Percentiles rank a stretch among this genome's conserved stretches.
Evolutionary conservation across 2,329 filamentous ascomycete genomes (phyloP).

Genomic region (Venturia nashicola): DNA sequence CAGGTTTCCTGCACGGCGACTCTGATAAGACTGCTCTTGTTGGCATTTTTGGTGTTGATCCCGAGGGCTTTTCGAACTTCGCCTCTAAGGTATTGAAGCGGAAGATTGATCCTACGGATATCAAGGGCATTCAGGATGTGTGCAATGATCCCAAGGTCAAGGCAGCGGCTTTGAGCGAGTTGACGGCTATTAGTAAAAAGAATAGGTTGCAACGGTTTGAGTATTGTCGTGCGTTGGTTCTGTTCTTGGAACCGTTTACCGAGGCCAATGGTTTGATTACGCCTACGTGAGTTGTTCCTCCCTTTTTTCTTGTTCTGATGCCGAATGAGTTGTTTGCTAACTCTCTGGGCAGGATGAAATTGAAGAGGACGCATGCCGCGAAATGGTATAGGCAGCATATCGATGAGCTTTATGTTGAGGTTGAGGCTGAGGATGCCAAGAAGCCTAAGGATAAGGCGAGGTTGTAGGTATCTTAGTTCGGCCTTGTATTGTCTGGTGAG

Average conservation of each 20-base stretch:
- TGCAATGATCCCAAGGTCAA: constrained; percentile 58
- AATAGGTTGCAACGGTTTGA: constrained; percentile 91
- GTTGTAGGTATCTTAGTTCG: not conserved
- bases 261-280: constrained; percentile 86
- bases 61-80: constrained; percentile 69
- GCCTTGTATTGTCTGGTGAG: too few species aligned
- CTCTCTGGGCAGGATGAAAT: constrained; percentile 43
- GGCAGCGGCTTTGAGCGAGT: constrained; percentile 61
- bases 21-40: constrained; percentile 70
- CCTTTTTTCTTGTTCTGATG: not conserved
- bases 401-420: constrained; percentile 49
- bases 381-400: constrained; percentile 48
- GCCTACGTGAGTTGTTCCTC: constrained; percentile 56
- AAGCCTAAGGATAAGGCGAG: not conserved
- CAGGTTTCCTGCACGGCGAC: constrained; percentile 87
- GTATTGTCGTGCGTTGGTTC: constrained; percentile 57
- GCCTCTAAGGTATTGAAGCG: constrained; percentile 65
- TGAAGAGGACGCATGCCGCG: constrained; percentile 56
- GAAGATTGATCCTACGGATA: constrained; percentile 51
- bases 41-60: constrained; percentile 77
- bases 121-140: constrained; percentile 53
- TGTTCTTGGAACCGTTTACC: constrained; percentile 81
- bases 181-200: constrained; percentile 67
- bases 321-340: constrained; percentile 13
- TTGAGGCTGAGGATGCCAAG: constrained; percentile 16